Evolutionary conservation across 768 basidiomycete genomes (phyloP), one percentile per base, ranked within the genome.

Genomic region (Lentinula sp.): DNA sequence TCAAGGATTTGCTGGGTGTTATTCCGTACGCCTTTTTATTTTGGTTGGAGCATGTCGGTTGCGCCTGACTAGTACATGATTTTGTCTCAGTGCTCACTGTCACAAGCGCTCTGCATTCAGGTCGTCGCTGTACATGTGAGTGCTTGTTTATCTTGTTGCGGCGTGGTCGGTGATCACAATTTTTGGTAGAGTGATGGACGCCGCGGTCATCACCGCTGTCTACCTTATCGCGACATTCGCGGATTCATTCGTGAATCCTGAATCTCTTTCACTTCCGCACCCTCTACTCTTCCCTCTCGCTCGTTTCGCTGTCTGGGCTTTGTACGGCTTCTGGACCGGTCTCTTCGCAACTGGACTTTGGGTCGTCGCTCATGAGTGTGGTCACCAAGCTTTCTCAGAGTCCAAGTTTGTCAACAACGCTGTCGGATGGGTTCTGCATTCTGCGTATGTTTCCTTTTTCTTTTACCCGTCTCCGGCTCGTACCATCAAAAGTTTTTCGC

Each of bases 331-430:
- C 76, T 83, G 82, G 70, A 76, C 87, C 5, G 95, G 96, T 59
- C 84, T 96, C 35, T 90, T 94, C 62, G 88, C 81, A 4, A 98
- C 95, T 18, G 96, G 96, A 62, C 78, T 98, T 56, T 98, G 96
- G 96, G 89, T 95, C 65, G 78, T 96, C 62, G 95, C 88, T 50
- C 94, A 96, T 70, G 95, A 98, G 75, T 95, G 93, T 67, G 96
- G 96, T 35, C 96, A 99, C 73, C 94, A 96, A 73, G 91, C 92
- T 0, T 99, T 93, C 80, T 98, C 95, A 1, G 87, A 94, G 65
- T 95, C 88, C 57, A 96, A 95, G 78, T 71, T 79, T 35, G 81
- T 97, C 74, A 98, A 98, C 80, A 92, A 98, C 80, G 74, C 85
- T 49, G 91, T 95, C 60, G 96, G 96, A 10, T 96, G 91, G 89